A percentile compares a stretch with the other conserved stretches of the same genome.
Conservation (phyloP, 257 asterid genomes). For the Buddleja alternifolia region DNA sequence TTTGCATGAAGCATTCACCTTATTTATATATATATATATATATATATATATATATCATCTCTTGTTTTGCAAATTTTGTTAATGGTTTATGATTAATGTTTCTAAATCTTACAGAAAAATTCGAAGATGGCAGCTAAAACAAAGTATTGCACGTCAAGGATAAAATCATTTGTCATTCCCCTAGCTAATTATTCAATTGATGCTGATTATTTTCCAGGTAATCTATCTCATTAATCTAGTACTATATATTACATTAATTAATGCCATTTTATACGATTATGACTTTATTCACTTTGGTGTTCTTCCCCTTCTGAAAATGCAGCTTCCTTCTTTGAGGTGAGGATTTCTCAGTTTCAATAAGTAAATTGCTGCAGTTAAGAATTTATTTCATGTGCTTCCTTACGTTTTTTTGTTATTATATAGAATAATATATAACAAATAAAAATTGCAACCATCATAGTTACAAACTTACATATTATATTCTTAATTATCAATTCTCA, state of each 20-base stretch:
- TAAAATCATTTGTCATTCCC: slow-evolving; percentile 87
- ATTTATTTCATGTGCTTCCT: too few relatives aligned
- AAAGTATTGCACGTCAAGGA: slow-evolving; percentile 92
- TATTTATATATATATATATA: too few relatives aligned
- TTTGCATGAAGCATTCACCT: too few relatives aligned
- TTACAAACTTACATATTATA: too few relatives aligned
- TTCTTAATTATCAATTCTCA: too few relatives aligned
- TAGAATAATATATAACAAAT: too few relatives aligned
- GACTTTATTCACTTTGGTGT: background rate
- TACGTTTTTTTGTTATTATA: too few relatives aligned
- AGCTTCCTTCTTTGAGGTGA: slow-evolving; percentile 98
- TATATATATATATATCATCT: too few relatives aligned
- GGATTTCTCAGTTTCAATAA: slow-evolving; percentile 34
- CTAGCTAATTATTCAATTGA: slow-evolving; percentile 81
- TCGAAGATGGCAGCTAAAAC: slow-evolving; percentile 91
- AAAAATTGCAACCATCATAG: too few relatives aligned
- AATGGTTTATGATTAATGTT: background rate
- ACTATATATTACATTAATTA: background rate
- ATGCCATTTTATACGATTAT: background rate
- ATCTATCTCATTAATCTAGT: background rate
- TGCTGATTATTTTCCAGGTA: slow-evolving; percentile 85
- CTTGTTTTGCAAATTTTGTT: background rate
- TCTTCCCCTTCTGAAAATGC: slow-evolving; percentile 30
- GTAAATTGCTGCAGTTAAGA: slow-evolving; percentile 4
- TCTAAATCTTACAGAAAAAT: slow-evolving; percentile 54